These are phyloP conservation scores for Mortierella sp. DNA, from an alignment of 371 early-diverging fungal genomes.

Conservation along the genomic window DNA sequence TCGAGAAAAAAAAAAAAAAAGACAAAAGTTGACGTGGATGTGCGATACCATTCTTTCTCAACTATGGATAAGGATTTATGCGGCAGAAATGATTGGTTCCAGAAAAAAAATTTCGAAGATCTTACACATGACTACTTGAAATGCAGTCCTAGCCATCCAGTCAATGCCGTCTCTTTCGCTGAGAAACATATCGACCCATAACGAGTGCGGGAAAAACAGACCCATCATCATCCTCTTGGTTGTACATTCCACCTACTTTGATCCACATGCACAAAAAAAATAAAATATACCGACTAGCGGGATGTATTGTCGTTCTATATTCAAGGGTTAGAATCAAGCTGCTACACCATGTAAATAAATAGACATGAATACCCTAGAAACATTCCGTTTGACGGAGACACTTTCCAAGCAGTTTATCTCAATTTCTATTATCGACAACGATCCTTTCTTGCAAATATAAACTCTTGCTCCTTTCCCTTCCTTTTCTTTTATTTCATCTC, in stretches of 20 bases:
- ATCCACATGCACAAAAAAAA: not conserved
- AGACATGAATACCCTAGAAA: not conserved
- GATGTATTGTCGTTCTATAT: not conserved
- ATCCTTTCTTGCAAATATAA: not conserved
- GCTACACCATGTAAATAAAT: not conserved
- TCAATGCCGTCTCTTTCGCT: not conserved
- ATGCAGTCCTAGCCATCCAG: not conserved
- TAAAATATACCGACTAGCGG: not conserved
- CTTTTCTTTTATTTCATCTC: not conserved
- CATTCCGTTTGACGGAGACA: not conserved
- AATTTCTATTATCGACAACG: not conserved
- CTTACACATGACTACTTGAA: not conserved
- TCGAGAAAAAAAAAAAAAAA: too few relatives aligned
- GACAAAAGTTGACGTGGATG: too few relatives aligned
- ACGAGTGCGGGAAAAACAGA: not conserved
- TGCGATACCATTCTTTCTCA: too few relatives aligned
- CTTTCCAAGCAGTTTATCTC: not conserved
- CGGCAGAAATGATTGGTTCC: not conserved
- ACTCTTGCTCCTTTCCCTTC: not conserved
- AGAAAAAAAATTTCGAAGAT: not conserved
- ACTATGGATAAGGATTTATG: not conserved
- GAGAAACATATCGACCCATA: slow-evolving; percentile 3
- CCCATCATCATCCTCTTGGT: not conserved
- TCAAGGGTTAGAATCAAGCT: too few relatives aligned
- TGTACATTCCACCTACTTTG: not conserved